Percentiles rank a stretch among this genome's conserved stretches.
Conservation (phyloP, 2,329 filamentous ascomycete genomes). For the Exophiala aquamarina region DNA sequence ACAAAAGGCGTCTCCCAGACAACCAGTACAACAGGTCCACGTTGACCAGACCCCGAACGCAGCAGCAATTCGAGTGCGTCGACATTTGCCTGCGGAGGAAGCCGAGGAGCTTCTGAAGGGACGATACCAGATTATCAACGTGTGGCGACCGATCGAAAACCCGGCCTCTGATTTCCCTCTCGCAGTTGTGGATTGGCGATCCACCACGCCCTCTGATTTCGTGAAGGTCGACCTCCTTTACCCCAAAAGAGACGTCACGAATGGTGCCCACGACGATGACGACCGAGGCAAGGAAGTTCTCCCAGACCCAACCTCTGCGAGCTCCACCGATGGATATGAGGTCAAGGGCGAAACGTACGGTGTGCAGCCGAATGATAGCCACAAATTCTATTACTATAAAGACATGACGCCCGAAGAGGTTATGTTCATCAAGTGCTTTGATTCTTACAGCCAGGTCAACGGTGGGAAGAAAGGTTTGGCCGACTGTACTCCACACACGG, state of each 20-base stretch:
- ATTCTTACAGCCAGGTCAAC: slow-evolving; percentile 44
- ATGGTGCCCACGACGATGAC: slow-evolving; percentile 46
- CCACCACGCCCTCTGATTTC: slow-evolving; percentile 58
- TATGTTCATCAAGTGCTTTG: slow-evolving; percentile 58
- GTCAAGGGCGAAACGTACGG: slow-evolving; percentile 63
- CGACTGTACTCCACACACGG: slow-evolving; percentile 52
- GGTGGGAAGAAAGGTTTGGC: slow-evolving; percentile 45
- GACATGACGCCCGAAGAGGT: slow-evolving; percentile 63
- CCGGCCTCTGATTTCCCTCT: slow-evolving; percentile 68
- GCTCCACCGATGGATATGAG: slow-evolving; percentile 62
- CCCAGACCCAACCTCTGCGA: slow-evolving; percentile 46
- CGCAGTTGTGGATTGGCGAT: slow-evolving; percentile 66
- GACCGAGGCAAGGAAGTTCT: slow-evolving; percentile 60
- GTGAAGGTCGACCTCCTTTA: slow-evolving; percentile 64
- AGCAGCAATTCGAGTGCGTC: slow-evolving; percentile 60
- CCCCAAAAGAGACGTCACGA: slow-evolving; percentile 54
- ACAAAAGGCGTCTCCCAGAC: slow-evolving; percentile 55
- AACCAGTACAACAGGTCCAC: slow-evolving; percentile 69
- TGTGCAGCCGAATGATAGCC: slow-evolving; percentile 57
- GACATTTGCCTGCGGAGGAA: slow-evolving; percentile 58
- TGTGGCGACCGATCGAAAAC: slow-evolving; percentile 66
- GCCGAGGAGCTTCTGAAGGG: slow-evolving; percentile 57
- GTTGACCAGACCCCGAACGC: slow-evolving; percentile 69
- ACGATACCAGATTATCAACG: slow-evolving; percentile 68
- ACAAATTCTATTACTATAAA: slow-evolving; percentile 66